phyloP scores from a whole-genome alignment of 331 rosid species.

The Spiraea crenata region DNA sequence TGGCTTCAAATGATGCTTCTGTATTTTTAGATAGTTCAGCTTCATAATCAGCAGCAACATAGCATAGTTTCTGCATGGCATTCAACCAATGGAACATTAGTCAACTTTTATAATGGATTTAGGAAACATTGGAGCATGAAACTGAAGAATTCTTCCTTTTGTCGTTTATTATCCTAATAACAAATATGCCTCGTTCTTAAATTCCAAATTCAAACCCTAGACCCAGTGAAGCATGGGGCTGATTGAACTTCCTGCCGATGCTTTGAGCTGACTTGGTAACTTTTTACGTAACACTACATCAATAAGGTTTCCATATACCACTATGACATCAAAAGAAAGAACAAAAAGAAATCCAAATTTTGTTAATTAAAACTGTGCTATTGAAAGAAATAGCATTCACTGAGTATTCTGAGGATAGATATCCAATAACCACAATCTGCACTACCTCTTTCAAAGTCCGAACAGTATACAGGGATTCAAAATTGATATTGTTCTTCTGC shows the following conservation, averaged over 20 bases:
- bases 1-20: slow-evolving; percentile 53
- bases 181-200: not conserved
- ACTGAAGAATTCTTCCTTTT: not conserved
- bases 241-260: not conserved
- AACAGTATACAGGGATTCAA: slow-evolving; percentile 72
- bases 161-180: not conserved
- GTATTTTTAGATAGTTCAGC: slow-evolving; percentile 67
- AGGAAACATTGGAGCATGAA: not conserved
- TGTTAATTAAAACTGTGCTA: not conserved
- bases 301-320: not conserved
- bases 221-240: not conserved
- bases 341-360: not conserved
- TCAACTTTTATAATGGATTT: slow-evolving; percentile 14
- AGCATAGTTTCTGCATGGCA: slow-evolving; percentile 60
- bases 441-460: slow-evolving; percentile 80
- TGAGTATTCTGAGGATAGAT: not conserved
- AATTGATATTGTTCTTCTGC: slow-evolving; percentile 59
- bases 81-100: slow-evolving; percentile 28
- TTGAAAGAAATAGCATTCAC: not conserved
- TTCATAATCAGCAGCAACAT: slow-evolving; percentile 78
- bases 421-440: not conserved
- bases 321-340: slow-evolving; percentile 7
- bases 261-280: not conserved
- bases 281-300: slow-evolving; percentile 1
- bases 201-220: not conserved